phyloP scores from a whole-genome alignment of 2,329 filamentous ascomycete species.

The Colletotrichum tabaci region DNA sequence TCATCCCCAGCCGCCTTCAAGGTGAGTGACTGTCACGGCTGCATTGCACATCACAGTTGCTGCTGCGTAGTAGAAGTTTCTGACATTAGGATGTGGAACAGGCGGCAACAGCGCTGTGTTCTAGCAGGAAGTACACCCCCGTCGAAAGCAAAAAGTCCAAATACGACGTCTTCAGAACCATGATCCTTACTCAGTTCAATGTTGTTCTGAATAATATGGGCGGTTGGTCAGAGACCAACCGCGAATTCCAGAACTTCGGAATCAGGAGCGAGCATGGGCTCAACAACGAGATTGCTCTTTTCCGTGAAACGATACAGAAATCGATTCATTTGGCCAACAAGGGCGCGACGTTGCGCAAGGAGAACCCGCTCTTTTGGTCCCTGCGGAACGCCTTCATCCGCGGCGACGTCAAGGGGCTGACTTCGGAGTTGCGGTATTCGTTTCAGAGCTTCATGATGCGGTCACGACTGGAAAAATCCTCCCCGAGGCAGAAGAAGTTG shows the following conservation, averaged over 20 bases:
- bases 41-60: neutral
- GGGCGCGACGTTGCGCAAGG: slow-evolving; percentile 54
- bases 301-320: slow-evolving; percentile 61
- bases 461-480: slow-evolving; percentile 67
- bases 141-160: slow-evolving; percentile 16
- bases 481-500: slow-evolving; percentile 73
- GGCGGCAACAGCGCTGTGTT: neutral
- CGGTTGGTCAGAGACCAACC: slow-evolving; percentile 37
- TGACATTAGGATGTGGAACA: neutral
- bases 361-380: slow-evolving; percentile 70
- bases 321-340: slow-evolving; percentile 61
- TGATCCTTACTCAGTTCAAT: slow-evolving; percentile 42
- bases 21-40: slow-evolving; percentile 21
- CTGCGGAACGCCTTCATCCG: slow-evolving; percentile 73
- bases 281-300: slow-evolving; percentile 60
- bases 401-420: slow-evolving; percentile 65
- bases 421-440: slow-evolving; percentile 73
- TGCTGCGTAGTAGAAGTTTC: neutral
- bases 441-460: slow-evolving; percentile 78
- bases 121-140: neutral
- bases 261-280: slow-evolving; percentile 56
- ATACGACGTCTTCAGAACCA: slow-evolving; percentile 41
- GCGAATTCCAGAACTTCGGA: slow-evolving; percentile 43
- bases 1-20: slow-evolving; percentile 30
- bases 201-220: slow-evolving; percentile 37